Percentiles rank a stretch among this genome's conserved stretches.
Evolutionary conservation across 306 rosid genomes (phyloP).

Genomic region (Fragaria vesca): DNA sequence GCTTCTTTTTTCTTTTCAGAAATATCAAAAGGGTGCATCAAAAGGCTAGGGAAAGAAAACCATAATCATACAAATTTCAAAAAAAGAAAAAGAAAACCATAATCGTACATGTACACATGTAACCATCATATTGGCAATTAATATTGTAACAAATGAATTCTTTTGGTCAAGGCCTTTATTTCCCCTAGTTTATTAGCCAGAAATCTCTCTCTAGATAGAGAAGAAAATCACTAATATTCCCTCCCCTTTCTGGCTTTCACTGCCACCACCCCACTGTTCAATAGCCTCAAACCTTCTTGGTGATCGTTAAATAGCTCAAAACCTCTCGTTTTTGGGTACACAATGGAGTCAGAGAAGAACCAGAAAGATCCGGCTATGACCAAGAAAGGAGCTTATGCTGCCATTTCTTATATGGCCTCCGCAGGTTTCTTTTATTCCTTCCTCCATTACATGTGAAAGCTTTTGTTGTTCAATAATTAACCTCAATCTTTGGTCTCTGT

Average conservation of each 20-base stretch:
- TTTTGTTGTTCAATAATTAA: not conserved
- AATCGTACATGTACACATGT: too few species aligned
- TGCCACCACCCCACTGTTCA: not conserved
- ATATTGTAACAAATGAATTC: too few species aligned
- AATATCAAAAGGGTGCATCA: too few species aligned
- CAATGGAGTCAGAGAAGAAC: constrained; percentile 36
- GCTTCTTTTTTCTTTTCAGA: too few species aligned
- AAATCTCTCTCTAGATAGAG: not conserved
- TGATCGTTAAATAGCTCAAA: not conserved
- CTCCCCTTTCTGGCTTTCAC: not conserved
- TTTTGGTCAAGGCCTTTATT: not conserved
- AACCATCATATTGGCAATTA: too few species aligned
- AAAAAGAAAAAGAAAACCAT: too few species aligned
- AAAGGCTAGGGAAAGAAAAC: too few species aligned
- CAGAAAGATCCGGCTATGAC: constrained; percentile 45
- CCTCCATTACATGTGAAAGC: not conserved
- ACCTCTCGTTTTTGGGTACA: not conserved
- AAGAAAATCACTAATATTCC: not conserved
- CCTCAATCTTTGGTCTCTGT: not conserved
- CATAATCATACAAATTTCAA: too few species aligned
- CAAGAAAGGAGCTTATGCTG: constrained; percentile 59
- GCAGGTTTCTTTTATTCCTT: constrained; percentile 38
- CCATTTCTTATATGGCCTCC: constrained; percentile 67
- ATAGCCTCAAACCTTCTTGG: not conserved
- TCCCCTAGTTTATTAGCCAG: not conserved